Percentiles rank a stretch among this genome's conserved stretches.
Evolutionary conservation across 148 eudicot genomes (phyloP).

Genomic region (Rhododendron kiyosumense): DNA sequence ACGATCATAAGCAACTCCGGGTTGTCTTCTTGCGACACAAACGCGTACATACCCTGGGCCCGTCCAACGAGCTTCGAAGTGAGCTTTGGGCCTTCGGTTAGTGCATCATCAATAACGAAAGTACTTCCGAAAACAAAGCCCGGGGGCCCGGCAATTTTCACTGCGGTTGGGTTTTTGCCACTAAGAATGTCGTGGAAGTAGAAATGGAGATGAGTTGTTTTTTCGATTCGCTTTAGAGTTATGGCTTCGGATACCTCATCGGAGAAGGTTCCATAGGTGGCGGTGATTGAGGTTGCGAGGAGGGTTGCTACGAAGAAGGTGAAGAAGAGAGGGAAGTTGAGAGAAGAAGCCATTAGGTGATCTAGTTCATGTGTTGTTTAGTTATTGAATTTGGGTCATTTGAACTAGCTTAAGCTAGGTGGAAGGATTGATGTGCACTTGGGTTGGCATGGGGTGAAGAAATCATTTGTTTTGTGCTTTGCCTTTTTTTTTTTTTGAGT

Average conservation of each 20-base stretch:
- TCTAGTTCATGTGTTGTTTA: not conserved
- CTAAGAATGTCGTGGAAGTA: conserved; percentile 41
- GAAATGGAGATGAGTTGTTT: conserved; percentile 34
- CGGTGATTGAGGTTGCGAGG: not conserved
- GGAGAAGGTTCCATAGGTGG: conserved; percentile 8
- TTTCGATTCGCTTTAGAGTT: conserved; percentile 18
- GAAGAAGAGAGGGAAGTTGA: not conserved
- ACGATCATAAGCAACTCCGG: conserved; percentile 38
- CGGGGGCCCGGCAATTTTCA: conserved; percentile 25
- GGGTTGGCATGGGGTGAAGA: not conserved
- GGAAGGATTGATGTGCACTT: not conserved
- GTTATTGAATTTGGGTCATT: not conserved
- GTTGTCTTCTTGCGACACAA: conserved; percentile 15
- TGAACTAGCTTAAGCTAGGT: not conserved
- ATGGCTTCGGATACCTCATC: conserved; percentile 11
- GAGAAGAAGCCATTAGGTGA: conserved; percentile 6
- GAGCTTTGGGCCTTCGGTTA: conserved; percentile 29
- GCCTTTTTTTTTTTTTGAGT: not conserved
- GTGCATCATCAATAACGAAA: conserved; percentile 31
- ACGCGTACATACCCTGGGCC: conserved; percentile 45
- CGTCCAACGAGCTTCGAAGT: conserved; percentile 33
- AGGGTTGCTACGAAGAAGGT: not conserved
- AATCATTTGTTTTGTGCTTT: not conserved
- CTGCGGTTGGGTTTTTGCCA: conserved; percentile 38
- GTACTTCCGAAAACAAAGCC: conserved; percentile 11